Percentiles rank a stretch among this genome's conserved stretches.
Evolutionary conservation across 495 filamentous ascomycete species (phyloP).

Genomic region (Xylaria venustula): DNA sequence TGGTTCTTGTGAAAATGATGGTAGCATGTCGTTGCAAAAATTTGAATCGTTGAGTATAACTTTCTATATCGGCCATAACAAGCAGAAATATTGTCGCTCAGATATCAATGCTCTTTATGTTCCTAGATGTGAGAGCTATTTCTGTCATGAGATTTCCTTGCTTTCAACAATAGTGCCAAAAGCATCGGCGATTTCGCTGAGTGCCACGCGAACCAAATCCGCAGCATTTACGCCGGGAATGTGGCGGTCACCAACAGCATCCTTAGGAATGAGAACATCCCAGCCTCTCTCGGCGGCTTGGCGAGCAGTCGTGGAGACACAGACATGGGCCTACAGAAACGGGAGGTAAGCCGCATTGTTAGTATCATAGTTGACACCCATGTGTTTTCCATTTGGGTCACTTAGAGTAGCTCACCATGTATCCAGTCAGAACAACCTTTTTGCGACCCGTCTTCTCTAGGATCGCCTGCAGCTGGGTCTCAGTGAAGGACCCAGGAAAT

Average conservation of each 20-base stretch:
- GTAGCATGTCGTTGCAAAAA: no score
- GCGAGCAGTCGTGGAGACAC: constrained; percentile 58
- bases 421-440: constrained; percentile 24
- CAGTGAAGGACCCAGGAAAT: constrained; percentile 28
- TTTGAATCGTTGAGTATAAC: no score
- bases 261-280: constrained; percentile 55
- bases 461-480: constrained; percentile 27
- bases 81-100: no score
- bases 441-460: constrained; percentile 23
- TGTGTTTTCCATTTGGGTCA: background rate
- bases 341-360: background rate
- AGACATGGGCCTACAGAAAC: constrained; percentile 55
- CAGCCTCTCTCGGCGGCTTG: constrained; percentile 55
- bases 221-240: constrained; percentile 48
- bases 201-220: constrained; percentile 35
- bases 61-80: no score
- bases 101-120: no score
- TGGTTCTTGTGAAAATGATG: no score
- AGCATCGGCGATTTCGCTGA: constrained; percentile 48
- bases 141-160: constrained; percentile 23
- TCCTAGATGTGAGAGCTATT: no score
- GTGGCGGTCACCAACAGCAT: constrained; percentile 59
- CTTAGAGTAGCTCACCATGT: background rate
- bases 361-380: background rate
- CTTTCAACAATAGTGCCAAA: constrained; percentile 46